Evolutionary conservation across 768 basidiomycete genomes (phyloP).

Genomic region (Pleurotus djamor): DNA sequence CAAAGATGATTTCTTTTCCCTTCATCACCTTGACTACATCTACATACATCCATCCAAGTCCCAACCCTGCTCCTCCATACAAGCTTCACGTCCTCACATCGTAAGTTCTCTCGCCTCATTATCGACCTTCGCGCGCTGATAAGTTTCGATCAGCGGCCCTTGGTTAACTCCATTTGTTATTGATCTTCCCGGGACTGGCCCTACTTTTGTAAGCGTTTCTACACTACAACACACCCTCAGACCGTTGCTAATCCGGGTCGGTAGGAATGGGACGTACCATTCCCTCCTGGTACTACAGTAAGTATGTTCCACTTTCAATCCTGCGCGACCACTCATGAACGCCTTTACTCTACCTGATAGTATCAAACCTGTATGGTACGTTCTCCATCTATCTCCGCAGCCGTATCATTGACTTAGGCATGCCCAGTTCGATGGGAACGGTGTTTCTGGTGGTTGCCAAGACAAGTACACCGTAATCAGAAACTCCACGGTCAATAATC

Average conservation of each 20-base stretch:
- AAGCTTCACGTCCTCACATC: slow-evolving; percentile 1
- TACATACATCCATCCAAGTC: background rate
- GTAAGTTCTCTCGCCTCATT: background rate
- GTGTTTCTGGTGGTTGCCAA: slow-evolving; percentile 62
- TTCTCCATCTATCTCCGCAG: background rate
- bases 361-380: slow-evolving; percentile 71
- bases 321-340: background rate
- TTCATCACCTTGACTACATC: background rate
- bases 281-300: slow-evolving; percentile 1
- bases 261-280: slow-evolving; percentile 3
- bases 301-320: background rate
- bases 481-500: slow-evolving; percentile 23
- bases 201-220: background rate
- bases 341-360: slow-evolving; percentile 18
- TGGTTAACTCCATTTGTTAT: background rate
- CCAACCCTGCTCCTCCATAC: background rate
- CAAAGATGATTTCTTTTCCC: background rate
- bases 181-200: background rate
- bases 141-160: background rate
- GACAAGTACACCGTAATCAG: slow-evolving; percentile 51
- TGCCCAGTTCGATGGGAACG: slow-evolving; percentile 52
- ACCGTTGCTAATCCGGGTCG: background rate
- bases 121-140: background rate
- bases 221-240: background rate
- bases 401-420: background rate